These are phyloP conservation scores for Salix purpurea DNA, from an alignment of 345 rosid genomes.

Conservation along the genomic window DNA sequence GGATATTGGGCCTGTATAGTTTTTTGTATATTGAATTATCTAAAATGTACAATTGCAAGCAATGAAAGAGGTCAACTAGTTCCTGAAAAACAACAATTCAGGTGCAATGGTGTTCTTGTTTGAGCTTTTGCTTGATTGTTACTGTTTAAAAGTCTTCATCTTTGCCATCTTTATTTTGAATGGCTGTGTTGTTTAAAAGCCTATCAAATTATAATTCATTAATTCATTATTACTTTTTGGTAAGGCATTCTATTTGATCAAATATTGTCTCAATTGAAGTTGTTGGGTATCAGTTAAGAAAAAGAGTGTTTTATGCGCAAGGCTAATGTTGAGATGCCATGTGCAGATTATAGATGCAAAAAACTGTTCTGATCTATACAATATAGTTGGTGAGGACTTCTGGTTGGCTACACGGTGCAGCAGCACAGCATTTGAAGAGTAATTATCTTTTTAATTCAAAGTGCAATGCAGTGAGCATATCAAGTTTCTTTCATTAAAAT, in stretches of 20 bases:
- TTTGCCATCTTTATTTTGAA: neutral
- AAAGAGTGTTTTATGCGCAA: neutral
- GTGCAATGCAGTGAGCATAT: constrained; percentile 12
- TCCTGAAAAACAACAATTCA: neutral
- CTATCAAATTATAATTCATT: neutral
- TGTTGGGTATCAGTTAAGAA: neutral
- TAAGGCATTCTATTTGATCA: neutral
- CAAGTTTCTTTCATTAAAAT: constrained; percentile 12
- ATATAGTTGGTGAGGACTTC: constrained; percentile 85
- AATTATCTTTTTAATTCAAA: constrained; percentile 17
- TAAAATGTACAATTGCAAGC: neutral
- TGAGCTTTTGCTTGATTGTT: neutral
- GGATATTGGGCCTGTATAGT: neutral
- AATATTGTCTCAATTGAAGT: neutral
- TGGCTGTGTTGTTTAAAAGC: neutral
- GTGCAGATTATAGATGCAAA: constrained; percentile 70
- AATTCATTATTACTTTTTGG: neutral
- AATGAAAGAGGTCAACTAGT: neutral
- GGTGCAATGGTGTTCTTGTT: neutral
- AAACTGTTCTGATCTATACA: constrained; percentile 74
- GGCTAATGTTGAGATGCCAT: constrained; percentile 6
- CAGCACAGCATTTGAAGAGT: constrained; percentile 82
- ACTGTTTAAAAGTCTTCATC: too few relatives aligned
- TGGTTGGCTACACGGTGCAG: constrained; percentile 95
- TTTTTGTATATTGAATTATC: neutral